Evolutionary conservation across 129 eudicot species (phyloP), one percentile per base, ranked within the genome.

Genomic region (Apium graveolens): DNA sequence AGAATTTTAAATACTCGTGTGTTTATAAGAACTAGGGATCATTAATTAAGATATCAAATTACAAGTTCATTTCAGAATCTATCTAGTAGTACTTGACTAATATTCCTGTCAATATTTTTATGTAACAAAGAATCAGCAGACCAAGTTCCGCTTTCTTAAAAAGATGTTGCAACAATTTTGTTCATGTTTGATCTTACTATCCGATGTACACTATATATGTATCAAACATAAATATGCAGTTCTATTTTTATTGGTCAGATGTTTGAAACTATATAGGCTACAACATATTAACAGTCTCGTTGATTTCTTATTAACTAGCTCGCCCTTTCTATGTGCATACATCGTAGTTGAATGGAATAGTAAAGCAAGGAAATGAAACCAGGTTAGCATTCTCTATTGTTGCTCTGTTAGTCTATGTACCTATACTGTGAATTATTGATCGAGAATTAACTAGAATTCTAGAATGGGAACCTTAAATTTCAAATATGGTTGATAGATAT

Each of bases 101-200:
- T n/a, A n/a, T n/a, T n/a, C n/a, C n/a, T n/a, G n/a, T n/a, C n/a
- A 8, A 39, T 51, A 1, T 1, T 20, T 53, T 27, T 53, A 55
- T 29, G 65, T 55, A 29, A 24, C 65, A 55, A 8, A 21, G 82
- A 68, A 70, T 91, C 98, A 76, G 79, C 82, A 24, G 95, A 87
- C 83, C 97, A 96, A 78, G 88, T 96, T 32, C 99, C 99, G 20
- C 78, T 96, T 37, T 97, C 99, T 45, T 92, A 97, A 80, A 96
- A 96, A 96, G 97, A 89, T 80, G 90, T 97, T 11, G 97, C 89
- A 34, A 97, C 99, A 75, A 90, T 96, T n/a, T 86, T 96, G 86
- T 89, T 96, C 72, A 96, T 96, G 99, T 96, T 96, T 82, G 97
- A 96, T 89, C 97, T 96, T n/a, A 96, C 99, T 21, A 92, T 95